Conservation (phyloP, 1,284 basidiomycete species). For the Ceratobasidium sp. region DNA sequence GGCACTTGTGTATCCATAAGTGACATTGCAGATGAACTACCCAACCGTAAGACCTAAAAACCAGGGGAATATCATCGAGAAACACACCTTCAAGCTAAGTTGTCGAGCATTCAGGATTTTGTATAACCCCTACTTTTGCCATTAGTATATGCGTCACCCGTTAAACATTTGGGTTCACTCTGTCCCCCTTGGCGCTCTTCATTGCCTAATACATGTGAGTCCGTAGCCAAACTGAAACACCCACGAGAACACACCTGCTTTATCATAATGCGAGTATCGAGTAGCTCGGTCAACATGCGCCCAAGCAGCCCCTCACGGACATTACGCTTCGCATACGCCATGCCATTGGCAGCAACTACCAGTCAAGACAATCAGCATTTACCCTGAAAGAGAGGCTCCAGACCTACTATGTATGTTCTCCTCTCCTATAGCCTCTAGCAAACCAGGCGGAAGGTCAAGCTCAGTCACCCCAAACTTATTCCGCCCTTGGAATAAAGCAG, state of each 20-base stretch:
- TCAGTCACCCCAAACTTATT: constrained; percentile 89
- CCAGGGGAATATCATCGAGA: background rate
- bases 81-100: constrained; percentile 81
- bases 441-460: constrained; percentile 71
- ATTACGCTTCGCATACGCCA: constrained; percentile 87
- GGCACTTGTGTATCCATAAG: constrained; percentile 94
- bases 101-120: constrained; percentile 86
- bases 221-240: background rate
- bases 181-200: constrained; percentile 79
- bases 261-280: constrained; percentile 98
- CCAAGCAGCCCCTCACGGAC: constrained; percentile 86
- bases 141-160: background rate
- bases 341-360: constrained; percentile 90
- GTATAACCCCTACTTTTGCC: constrained; percentile 64
- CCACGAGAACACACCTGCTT: constrained; percentile 60
- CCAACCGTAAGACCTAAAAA: background rate
- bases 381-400: no score
- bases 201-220: constrained; percentile 61
- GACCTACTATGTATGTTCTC: constrained; percentile 75
- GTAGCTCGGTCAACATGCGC: constrained; percentile 90
- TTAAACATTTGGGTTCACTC: constrained; percentile 57
- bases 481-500: constrained; percentile 81
- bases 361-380: background rate
- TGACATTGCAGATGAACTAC: constrained; percentile 71
- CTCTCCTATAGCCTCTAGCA: constrained; percentile 66